Conservation (phyloP, 192 early-diverging fungal species). For the Entomortierella beljakovae region DNA sequence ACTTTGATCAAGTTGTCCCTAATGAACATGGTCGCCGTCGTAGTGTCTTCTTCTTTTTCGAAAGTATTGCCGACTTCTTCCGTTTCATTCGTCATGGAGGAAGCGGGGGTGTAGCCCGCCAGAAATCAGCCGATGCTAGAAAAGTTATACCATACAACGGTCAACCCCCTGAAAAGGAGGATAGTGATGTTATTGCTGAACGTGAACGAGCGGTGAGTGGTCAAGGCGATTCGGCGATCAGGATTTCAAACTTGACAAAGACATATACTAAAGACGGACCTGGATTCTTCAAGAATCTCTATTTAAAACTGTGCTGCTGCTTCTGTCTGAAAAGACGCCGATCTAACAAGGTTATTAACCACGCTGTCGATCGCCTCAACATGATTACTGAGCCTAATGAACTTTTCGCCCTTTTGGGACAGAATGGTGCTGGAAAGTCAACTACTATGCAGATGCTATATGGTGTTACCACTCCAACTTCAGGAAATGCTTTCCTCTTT, state of each 20-base stretch:
- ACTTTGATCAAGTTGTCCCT: conserved; percentile 79
- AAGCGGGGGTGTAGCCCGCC: conserved; percentile 14
- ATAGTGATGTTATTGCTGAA: conserved; percentile 61
- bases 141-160: conserved; percentile 46
- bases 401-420: conserved; percentile 74
- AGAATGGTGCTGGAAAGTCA: conserved; percentile 83
- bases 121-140: conserved; percentile 57
- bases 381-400: conserved; percentile 62
- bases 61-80: conserved; percentile 66
- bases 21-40: conserved; percentile 71
- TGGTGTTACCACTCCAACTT: conserved; percentile 70
- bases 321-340: conserved; percentile 17
- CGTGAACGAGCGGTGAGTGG: conserved; percentile 59
- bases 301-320: conserved; percentile 30
- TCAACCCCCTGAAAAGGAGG: conserved; percentile 22
- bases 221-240: conserved; percentile 54
- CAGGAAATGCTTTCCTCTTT: conserved; percentile 76
- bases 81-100: conserved; percentile 39
- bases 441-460: conserved; percentile 82
- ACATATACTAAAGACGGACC: conserved; percentile 51
- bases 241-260: conserved; percentile 68
- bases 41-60: conserved; percentile 68
- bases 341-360: conserved; percentile 52
- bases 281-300: conserved; percentile 43
- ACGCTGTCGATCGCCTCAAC: conserved; percentile 62